Conservation (phyloP, 1,139 yeast genomes). For the Diutina neorugosa region DNA sequence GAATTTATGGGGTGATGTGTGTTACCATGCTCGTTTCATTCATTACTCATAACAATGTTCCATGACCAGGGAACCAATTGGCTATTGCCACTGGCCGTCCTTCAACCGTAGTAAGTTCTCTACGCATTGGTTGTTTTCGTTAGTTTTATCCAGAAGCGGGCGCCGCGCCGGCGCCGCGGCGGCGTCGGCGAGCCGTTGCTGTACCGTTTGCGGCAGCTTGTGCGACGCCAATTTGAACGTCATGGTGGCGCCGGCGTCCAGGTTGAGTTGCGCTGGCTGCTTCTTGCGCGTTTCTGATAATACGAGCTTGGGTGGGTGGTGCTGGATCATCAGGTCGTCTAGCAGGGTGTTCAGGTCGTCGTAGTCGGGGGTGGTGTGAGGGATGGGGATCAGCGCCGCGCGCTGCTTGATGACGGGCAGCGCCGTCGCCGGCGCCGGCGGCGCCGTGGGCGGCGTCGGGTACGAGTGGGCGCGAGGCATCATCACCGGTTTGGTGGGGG, state of each 20-base stretch:
- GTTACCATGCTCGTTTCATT: not conserved
- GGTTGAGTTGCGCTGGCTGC: slow-evolving; percentile 25
- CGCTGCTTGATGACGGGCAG: slow-evolving; percentile 13
- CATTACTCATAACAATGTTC: not conserved
- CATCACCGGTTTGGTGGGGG: not conserved
- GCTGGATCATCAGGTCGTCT: slow-evolving; percentile 2
- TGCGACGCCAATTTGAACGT: slow-evolving; percentile 29
- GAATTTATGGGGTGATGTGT: too few species aligned
- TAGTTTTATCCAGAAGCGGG: slow-evolving; percentile 9
- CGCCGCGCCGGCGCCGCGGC: slow-evolving; percentile 8
- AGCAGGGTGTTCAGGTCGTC: not conserved
- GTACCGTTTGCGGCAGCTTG: slow-evolving; percentile 6
- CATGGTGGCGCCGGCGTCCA: slow-evolving; percentile 22
- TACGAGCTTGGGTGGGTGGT: slow-evolving; percentile 11
- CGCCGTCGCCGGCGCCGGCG: not conserved
- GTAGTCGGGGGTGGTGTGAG: not conserved
- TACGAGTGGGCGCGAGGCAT: not conserved
- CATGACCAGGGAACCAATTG: not conserved
- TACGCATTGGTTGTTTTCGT: slow-evolving; percentile 12
- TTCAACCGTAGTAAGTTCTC: slow-evolving; percentile 32
- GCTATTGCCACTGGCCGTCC: slow-evolving; percentile 8
- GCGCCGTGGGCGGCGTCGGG: not conserved
- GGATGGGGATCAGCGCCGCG: slow-evolving; percentile 2
- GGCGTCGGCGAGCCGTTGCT: slow-evolving; percentile 15
- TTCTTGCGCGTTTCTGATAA: slow-evolving; percentile 27